Evolutionary conservation across 1,139 yeast genomes (phyloP).

Genomic region (Diutina rugosa): DNA sequence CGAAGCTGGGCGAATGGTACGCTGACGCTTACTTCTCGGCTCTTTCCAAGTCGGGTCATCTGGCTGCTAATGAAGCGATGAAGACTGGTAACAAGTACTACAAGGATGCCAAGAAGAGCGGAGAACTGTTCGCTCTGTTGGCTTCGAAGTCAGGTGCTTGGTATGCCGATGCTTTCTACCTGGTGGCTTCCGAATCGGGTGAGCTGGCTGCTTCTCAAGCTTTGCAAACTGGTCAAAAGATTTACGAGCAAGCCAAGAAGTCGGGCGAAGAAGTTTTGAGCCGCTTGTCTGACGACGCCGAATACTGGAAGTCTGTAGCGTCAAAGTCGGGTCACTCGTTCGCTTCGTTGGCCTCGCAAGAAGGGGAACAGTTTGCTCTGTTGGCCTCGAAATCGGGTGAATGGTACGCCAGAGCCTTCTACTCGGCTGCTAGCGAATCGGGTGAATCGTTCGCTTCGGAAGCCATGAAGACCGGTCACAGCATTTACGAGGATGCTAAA

Average conservation of each 20-base stretch:
- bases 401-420: neutral
- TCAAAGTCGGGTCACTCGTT: neutral
- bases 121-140: neutral
- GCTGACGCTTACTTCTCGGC: neutral
- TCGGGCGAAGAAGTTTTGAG: conserved; percentile 4
- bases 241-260: conserved; percentile 3
- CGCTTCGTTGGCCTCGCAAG: neutral
- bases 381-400: neutral
- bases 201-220: neutral
- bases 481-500: conserved; percentile 1
- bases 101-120: conserved; percentile 2
- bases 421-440: neutral
- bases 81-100: neutral
- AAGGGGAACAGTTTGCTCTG: neutral
- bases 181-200: neutral
- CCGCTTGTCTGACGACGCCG: neutral
- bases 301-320: neutral
- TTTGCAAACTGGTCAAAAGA: neutral
- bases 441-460: neutral
- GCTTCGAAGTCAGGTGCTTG: neutral
- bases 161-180: neutral
- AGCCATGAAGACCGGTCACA: neutral
- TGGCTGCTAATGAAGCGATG: neutral
- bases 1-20: neutral
- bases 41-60: neutral